Percentiles rank a stretch among this genome's conserved stretches.
phyloP scores from a whole-genome alignment of 108 stramenopile genomes.

The Nannochloropsis granulata region DNA sequence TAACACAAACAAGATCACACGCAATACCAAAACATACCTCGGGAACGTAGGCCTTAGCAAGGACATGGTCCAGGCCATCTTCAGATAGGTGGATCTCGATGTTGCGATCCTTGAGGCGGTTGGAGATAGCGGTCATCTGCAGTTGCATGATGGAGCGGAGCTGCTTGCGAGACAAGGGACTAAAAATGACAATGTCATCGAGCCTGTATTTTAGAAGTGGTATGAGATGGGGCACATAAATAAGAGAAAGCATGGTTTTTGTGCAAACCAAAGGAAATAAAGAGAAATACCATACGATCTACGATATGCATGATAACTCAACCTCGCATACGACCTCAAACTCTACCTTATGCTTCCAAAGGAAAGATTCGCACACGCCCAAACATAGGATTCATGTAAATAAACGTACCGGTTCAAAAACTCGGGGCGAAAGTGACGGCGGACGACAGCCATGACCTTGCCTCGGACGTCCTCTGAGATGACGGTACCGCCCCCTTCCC shows the following conservation, averaged over 20 bases:
- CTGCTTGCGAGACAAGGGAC: neutral
- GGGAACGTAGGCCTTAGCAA: constrained; percentile 10
- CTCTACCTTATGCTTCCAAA: too few relatives aligned
- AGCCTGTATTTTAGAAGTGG: neutral
- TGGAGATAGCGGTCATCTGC: neutral
- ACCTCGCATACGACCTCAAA: too few relatives aligned
- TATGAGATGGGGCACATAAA: too few relatives aligned
- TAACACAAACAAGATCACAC: too few relatives aligned
- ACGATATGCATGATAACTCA: too few relatives aligned
- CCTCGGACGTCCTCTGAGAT: neutral
- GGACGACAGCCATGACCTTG: constrained; percentile 32
- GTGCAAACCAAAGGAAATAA: too few relatives aligned
- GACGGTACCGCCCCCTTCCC: neutral
- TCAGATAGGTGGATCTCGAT: neutral
- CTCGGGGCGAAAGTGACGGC: constrained; percentile 61
- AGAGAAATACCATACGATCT: too few relatives aligned
- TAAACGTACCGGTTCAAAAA: constrained; percentile 89
- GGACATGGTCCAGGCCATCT: neutral
- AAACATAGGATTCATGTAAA: too few relatives aligned
- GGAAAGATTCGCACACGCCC: too few relatives aligned
- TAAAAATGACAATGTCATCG: constrained; percentile 10
- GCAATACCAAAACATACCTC: neutral
- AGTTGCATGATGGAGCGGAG: neutral
- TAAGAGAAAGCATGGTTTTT: too few relatives aligned
- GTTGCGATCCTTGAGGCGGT: neutral